These are phyloP conservation scores for Starmerella scarabaei DNA, from an alignment of 805 yeast genomes.

Conservation along the genomic window DNA sequence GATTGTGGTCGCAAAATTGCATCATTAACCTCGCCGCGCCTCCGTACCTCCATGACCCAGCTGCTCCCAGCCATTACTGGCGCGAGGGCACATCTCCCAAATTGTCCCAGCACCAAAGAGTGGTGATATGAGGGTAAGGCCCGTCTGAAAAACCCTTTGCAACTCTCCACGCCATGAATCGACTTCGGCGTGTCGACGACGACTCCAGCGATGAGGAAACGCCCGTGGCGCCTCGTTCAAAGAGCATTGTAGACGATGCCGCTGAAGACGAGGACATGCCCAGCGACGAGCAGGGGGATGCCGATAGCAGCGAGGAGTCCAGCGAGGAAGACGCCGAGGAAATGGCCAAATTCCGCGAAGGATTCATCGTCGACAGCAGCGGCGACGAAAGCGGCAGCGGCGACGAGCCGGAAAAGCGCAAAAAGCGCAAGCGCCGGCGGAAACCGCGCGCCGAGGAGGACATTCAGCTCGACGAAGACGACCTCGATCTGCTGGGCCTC, in stretches of 20 bases:
- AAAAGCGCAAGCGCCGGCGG: constrained; percentile 16
- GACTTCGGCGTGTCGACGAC: constrained; percentile 18
- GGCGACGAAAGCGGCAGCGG: constrained; percentile 32
- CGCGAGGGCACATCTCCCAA: too few species aligned
- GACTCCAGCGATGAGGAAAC: constrained; percentile 21
- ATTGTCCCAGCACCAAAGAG: too few species aligned
- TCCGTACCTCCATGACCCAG: too few species aligned
- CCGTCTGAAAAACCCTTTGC: too few species aligned
- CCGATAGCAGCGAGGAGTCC: constrained; percentile 52
- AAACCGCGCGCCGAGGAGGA: constrained; percentile 15
- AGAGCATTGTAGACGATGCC: not conserved
- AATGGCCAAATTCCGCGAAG: constrained; percentile 67
- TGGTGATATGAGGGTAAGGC: too few species aligned
- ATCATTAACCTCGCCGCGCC: too few species aligned
- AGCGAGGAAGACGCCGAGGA: constrained; percentile 83
- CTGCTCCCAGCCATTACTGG: too few species aligned
- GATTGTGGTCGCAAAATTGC: too few species aligned
- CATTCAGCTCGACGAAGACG: constrained; percentile 76
- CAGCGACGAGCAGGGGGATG: constrained; percentile 35
- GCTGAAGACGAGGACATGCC: constrained; percentile 30
- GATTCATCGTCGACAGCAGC: constrained; percentile 88
- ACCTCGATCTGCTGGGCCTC: constrained; percentile 63
- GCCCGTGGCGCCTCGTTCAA: not conserved
- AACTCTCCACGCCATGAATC: constrained; percentile 12
- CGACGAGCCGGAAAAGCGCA: constrained; percentile 17